Conservation (phyloP, 2,329 filamentous ascomycete genomes). For the Simplicillium sp. region DNA sequence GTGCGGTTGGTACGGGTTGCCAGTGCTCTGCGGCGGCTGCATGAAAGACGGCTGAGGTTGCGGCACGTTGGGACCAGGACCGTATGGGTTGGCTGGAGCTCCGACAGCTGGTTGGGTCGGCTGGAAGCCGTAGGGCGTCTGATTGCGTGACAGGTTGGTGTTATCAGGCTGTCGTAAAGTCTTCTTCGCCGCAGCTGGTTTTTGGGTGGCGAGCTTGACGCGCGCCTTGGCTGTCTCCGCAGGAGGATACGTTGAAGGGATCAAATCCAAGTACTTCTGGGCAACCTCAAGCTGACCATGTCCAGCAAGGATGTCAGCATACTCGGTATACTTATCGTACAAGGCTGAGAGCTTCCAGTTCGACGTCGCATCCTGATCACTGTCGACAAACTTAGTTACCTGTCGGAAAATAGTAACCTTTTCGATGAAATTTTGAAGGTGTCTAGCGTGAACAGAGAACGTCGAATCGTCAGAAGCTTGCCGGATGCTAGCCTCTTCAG, state of each 20-base stretch:
- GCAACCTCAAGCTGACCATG: slow-evolving; percentile 82
- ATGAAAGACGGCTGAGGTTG: slow-evolving; percentile 20
- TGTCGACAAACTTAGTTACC: slow-evolving; percentile 83
- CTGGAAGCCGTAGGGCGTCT: slow-evolving; percentile 35
- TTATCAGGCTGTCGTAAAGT: slow-evolving; percentile 18
- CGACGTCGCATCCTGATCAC: slow-evolving; percentile 57
- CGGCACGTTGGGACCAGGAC: slow-evolving; percentile 15
- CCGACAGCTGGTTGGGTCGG: slow-evolving; percentile 28
- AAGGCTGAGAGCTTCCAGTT: slow-evolving; percentile 84
- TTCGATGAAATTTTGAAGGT: slow-evolving; percentile 89
- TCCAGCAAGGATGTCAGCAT: slow-evolving; percentile 86
- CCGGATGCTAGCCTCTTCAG: slow-evolving; percentile 65
- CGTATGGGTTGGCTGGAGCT: slow-evolving; percentile 19
- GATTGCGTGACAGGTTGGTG: slow-evolving; percentile 29
- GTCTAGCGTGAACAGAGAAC: slow-evolving; percentile 85
- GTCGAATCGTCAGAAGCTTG: slow-evolving; percentile 63
- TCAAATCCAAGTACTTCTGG: slow-evolving; percentile 81
- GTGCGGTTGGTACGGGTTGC: slow-evolving; percentile 23
- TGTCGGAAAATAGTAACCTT: slow-evolving; percentile 96
- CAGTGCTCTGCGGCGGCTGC: slow-evolving; percentile 16
- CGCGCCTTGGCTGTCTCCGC: slow-evolving; percentile 81
- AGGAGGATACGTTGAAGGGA: slow-evolving; percentile 74
- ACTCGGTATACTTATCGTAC: slow-evolving; percentile 94
- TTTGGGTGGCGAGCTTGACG: slow-evolving; percentile 71
- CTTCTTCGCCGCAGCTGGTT: slow-evolving; percentile 17